These are phyloP conservation scores for Citrus cavaleriei DNA, from an alignment of 345 rosid species.

Conservation along the genomic window DNA sequence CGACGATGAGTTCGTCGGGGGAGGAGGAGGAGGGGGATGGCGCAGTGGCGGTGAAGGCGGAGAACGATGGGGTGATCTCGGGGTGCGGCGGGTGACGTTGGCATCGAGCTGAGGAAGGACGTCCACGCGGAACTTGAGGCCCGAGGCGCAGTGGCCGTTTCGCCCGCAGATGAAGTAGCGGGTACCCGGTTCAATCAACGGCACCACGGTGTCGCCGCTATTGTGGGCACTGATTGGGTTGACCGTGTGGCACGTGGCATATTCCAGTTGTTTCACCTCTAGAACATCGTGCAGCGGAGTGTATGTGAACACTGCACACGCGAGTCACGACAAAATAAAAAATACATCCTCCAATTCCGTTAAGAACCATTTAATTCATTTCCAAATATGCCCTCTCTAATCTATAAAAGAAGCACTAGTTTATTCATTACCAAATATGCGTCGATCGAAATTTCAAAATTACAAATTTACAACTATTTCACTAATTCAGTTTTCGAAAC, in stretches of 20 bases:
- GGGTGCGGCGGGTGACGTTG: neutral
- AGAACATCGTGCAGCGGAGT: slow-evolving; percentile 12
- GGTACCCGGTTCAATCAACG: neutral
- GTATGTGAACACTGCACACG: slow-evolving; percentile 13
- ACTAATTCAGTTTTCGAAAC: neutral
- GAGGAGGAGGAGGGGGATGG: neutral
- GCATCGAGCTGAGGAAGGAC: slow-evolving; percentile 5
- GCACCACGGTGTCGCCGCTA: slow-evolving; percentile 4
- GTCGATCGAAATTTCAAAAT: neutral
- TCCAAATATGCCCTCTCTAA: too few species aligned
- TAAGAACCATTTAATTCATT: too few species aligned
- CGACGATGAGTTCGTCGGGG: neutral
- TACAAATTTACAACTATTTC: neutral
- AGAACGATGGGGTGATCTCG: neutral
- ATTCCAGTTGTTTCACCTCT: slow-evolving; percentile 7
- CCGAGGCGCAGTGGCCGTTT: slow-evolving; percentile 14
- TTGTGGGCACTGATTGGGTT: slow-evolving; percentile 6
- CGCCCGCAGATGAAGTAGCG: slow-evolving; percentile 21
- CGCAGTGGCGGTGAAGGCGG: neutral
- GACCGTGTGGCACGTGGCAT: neutral
- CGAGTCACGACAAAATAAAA: too few species aligned
- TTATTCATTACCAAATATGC: neutral
- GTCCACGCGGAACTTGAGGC: slow-evolving; percentile 16
- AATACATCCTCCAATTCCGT: too few species aligned
- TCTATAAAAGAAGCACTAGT: too few species aligned